Evolutionary conservation across 1,284 basidiomycete genomes (phyloP).

Genomic region (Schizopora paradoxa): DNA sequence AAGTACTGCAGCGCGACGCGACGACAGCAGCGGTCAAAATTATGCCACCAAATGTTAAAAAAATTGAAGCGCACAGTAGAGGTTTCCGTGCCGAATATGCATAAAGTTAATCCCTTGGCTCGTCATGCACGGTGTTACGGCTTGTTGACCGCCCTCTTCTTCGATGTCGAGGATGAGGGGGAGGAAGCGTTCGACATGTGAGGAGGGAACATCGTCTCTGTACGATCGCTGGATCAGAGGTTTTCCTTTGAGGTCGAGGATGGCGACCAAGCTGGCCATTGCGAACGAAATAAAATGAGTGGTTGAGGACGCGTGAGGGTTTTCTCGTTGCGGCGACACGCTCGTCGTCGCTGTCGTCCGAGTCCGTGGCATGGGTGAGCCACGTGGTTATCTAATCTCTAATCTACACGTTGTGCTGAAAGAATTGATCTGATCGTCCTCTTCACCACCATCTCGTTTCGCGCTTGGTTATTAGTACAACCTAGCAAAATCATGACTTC

Average conservation of each 20-base stretch:
- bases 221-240: slow-evolving; percentile 98
- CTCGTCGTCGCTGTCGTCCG: not conserved
- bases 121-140: slow-evolving; percentile 95
- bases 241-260: slow-evolving; percentile 98
- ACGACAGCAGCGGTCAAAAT: slow-evolving; percentile 12
- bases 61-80: slow-evolving; percentile 71
- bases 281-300: not conserved
- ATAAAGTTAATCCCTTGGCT: slow-evolving; percentile 94
- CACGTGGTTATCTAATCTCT: slow-evolving; percentile 2
- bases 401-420: too few species aligned
- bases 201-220: slow-evolving; percentile 89
- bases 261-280: slow-evolving; percentile 76
- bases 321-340: not conserved
- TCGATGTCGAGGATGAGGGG: slow-evolving; percentile 95
- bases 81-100: slow-evolving; percentile 97
- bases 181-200: slow-evolving; percentile 90
- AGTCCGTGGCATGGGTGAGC: not conserved
- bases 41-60: not conserved
- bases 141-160: slow-evolving; percentile 92
- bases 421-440: too few species aligned
- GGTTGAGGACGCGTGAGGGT: not conserved
- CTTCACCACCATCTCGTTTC: too few species aligned
- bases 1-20: slow-evolving; percentile 56
- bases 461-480: too few species aligned
- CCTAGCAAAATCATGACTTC: too few species aligned